Evolutionary conservation across 306 rosid genomes (phyloP), one percentile per base, ranked within the genome.

Genomic region (Citrullus amarus): DNA sequence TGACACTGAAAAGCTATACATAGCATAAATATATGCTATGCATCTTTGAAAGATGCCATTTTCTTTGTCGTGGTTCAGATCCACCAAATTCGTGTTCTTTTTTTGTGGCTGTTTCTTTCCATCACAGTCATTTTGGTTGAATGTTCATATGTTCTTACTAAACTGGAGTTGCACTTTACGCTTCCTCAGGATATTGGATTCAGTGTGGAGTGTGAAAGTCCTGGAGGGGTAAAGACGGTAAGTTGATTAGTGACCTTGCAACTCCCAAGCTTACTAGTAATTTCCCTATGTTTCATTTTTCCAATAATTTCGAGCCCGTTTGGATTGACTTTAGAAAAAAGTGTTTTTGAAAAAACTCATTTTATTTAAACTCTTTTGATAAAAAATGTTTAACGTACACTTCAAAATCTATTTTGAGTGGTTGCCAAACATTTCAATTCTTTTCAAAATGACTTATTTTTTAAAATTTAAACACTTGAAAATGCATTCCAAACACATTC

Each of bases 141-240:
- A 41, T 70, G 55, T 71, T 50, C 32, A 71, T n/a, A 46, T 44
- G 76, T 6, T 71, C 36, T 25, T 34, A 66, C 18, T 66, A 15
- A 66, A 66, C 18, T 14, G 44, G 50, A 66, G 67, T 17, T 63
- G 36, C 50, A 38, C 70, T 67, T 67, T 67, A 67, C 38, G 15
- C 84, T 80, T 77, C 74, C 48, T 71, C 91, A 94, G 98, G 98
- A 92, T 88, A 86, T 94, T 80, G 98, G 97, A 71, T 94, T 94
- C 82, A 89, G 95, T 75, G 85, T 94, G 87, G 97, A 94, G 86
- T 89, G 87, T 84, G 77, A 82, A 76, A 86, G 88, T 87, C 84
- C 97, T 72, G 83, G 90, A 48, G 98, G 97, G 46, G 92, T 82
- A 38, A 95, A 87, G 83, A 87, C 79, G 78, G 98, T 95, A 87